Percentiles rank a stretch among this genome's conserved stretches.
These are phyloP conservation scores for Chloropicon primus DNA, from an alignment of 139 green algal species.

Conservation along the genomic window DNA sequence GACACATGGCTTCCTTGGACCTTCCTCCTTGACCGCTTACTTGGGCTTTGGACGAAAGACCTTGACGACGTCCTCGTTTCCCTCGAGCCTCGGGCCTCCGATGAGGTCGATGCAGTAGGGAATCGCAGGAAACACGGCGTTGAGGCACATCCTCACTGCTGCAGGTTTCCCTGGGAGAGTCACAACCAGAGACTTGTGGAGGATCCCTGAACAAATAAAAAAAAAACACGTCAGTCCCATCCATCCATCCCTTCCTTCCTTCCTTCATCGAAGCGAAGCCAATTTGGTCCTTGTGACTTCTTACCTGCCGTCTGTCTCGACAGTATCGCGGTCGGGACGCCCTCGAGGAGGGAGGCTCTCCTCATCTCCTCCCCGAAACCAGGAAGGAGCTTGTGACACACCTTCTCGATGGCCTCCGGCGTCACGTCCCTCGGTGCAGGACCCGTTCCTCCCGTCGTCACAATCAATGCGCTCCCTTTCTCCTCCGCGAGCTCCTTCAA, in stretches of 20 bases:
- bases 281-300: neutral
- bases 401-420: constrained; percentile 76
- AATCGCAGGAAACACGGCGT: constrained; percentile 80
- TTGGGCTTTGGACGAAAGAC: constrained; percentile 44
- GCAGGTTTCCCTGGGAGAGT: constrained; percentile 87
- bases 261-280: too few relatives aligned
- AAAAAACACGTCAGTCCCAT: too few relatives aligned
- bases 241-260: too few relatives aligned
- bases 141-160: constrained; percentile 81
- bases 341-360: constrained; percentile 32
- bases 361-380: constrained; percentile 91
- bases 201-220: too few relatives aligned
- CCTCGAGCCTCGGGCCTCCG: constrained; percentile 68
- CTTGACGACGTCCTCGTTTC: constrained; percentile 47
- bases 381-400: constrained; percentile 76
- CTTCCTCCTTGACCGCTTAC: too few relatives aligned
- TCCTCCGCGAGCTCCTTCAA: neutral
- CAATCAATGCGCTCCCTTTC: neutral
- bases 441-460: constrained; percentile 52
- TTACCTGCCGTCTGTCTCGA: constrained; percentile 67
- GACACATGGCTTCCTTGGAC: too few relatives aligned
- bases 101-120: constrained; percentile 76
- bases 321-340: constrained; percentile 82
- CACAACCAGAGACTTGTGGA: constrained; percentile 63
- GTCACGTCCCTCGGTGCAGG: constrained; percentile 77